phyloP scores from a whole-genome alignment of 75 land plant genomes.

The Pinus albicaulis region DNA sequence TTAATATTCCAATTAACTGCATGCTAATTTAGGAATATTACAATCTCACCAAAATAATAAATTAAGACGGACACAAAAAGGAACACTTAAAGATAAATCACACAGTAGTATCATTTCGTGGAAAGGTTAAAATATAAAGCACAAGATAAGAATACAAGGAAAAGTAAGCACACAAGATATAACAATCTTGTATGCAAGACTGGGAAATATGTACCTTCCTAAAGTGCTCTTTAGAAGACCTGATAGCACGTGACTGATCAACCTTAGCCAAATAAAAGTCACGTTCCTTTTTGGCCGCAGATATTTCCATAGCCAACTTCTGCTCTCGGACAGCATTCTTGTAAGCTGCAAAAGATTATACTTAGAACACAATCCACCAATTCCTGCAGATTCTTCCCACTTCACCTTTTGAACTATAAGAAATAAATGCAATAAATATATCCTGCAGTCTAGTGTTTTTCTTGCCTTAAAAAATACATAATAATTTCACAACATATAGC shows the following conservation, averaged over 20 bases:
- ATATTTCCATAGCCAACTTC: constrained; percentile 78
- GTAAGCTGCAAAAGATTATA: constrained; percentile 48
- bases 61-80: neutral
- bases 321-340: constrained; percentile 81
- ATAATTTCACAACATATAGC: neutral
- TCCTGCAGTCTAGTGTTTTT: neutral
- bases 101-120: constrained; percentile 2
- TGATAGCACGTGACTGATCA: constrained; percentile 75
- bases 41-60: neutral
- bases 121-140: neutral
- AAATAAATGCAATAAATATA: neutral
- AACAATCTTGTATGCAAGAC: neutral
- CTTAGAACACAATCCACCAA: neutral
- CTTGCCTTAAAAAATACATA: neutral
- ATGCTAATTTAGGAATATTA: too few species aligned
- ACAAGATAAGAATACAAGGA: neutral
- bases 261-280: constrained; percentile 83
- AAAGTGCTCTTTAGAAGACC: constrained; percentile 59
- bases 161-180: neutral
- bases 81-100: neutral
- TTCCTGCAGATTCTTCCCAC: neutral
- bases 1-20: too few species aligned
- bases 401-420: neutral
- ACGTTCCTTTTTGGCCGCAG: constrained; percentile 88
- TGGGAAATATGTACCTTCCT: constrained; percentile 50